Evolutionary conservation across 73 alveolate genomes (phyloP), one percentile per base, ranked within the genome.

Genomic region (Paramecium biaurelia): DNA sequence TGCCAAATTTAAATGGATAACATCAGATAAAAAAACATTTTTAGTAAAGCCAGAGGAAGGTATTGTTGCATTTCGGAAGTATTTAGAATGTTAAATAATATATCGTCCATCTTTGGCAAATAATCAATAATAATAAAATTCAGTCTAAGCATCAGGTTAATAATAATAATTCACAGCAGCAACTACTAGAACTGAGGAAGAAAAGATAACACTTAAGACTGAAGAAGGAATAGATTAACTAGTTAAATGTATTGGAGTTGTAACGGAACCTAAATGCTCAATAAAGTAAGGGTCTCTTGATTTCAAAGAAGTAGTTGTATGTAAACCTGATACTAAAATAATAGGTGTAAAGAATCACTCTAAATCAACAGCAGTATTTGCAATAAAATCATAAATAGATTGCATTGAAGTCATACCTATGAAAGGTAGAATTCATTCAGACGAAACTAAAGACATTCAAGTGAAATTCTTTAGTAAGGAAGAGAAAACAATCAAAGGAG

Each of bases 1-100:
- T 34, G 99, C 99, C 9, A 96, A 93, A 85, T 97, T 96, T 86
- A 84, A 95, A 59, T 98, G 99, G 99, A 96, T 92, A 18, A 93
- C 93, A 67, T 93, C 97, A 70, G 79, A 47, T 6, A 89, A 89
- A 28, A 89, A 49, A 30, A 89, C 56, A 45, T 89, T 89, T 49
- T 18, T 85, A 1, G 87, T 89, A 1, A 89, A 57, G 15, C 94
- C 94, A 43, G 92, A 67, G 14, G 87, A 89, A 28, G 94, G 94
- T 14, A 38, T 42, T 15, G 94, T 89, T 1, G 56, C 84, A 20
- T 57, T 35, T 24, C 76, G 87, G 7, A 70, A 57, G 18, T 42
- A 76, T 70, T 11, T 42, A 21, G 87, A 63, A 43, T 82, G 85
- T 23, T 70, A 70, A 20, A 85, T 89, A 41, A 45, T 59, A 12